phyloP scores from a whole-genome alignment of 75 land plant species.

The Selaginella moellendorffii region DNA sequence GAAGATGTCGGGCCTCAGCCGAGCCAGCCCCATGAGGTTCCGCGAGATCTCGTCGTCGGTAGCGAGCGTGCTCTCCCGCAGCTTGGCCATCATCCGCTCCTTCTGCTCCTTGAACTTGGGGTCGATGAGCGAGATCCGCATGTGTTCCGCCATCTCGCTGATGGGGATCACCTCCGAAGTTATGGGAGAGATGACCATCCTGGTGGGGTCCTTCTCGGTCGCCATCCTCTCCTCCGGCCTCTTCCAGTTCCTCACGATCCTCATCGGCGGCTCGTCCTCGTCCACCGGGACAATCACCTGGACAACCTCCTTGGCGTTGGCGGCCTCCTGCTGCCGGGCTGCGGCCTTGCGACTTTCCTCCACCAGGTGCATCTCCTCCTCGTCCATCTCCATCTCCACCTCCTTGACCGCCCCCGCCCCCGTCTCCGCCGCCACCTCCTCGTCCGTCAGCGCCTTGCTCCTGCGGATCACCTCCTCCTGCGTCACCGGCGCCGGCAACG shows the following conservation, averaged over 20 bases:
- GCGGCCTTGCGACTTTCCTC: slow-evolving; percentile 84
- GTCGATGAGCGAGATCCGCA: slow-evolving; percentile 95
- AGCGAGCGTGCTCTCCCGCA: slow-evolving; percentile 90
- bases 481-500: slow-evolving; percentile 80
- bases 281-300: slow-evolving; percentile 14
- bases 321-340: slow-evolving; percentile 31
- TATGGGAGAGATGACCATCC: slow-evolving; percentile 75
- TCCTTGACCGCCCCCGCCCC: slow-evolving; percentile 55
- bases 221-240: slow-evolving; percentile 82
- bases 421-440: slow-evolving; percentile 36
- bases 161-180: slow-evolving; percentile 81
- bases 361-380: slow-evolving; percentile 87
- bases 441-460: slow-evolving; percentile 51
- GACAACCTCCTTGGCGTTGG: not conserved
- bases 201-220: slow-evolving; percentile 73
- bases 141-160: slow-evolving; percentile 97
- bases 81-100: slow-evolving; percentile 97
- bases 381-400: slow-evolving; percentile 98
- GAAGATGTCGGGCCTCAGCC: slow-evolving; percentile 91
- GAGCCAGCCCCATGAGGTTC: slow-evolving; percentile 86
- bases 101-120: slow-evolving; percentile 99
- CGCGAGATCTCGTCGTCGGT: slow-evolving; percentile 91
- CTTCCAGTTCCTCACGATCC: slow-evolving; percentile 96
- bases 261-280: slow-evolving; percentile 83
- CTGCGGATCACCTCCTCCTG: slow-evolving; percentile 89